These are phyloP conservation scores for Calonectria fujianensis DNA, from an alignment of 2,329 filamentous ascomycete species.

Conservation along the genomic window DNA sequence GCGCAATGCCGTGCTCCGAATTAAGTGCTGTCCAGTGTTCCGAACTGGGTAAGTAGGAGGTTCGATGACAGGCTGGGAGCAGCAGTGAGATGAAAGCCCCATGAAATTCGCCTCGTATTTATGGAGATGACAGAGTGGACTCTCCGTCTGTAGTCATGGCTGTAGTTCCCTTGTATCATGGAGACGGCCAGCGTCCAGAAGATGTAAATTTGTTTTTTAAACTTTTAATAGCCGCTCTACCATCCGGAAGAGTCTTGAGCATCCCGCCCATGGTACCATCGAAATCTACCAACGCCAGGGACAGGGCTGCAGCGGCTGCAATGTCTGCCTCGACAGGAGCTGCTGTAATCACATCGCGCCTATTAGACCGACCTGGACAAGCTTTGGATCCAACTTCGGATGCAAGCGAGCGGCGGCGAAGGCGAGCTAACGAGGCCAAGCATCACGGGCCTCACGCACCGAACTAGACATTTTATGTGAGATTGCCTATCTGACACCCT, in stretches of 20 bases:
- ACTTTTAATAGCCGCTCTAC: conserved; percentile 24
- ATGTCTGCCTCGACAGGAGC: not conserved
- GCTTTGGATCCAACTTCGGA: conserved; percentile 25
- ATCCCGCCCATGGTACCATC: conserved; percentile 7
- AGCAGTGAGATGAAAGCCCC: conserved; percentile 12
- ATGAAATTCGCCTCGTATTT: conserved; percentile 28
- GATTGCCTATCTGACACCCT: conserved; percentile 9
- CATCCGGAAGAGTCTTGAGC: not conserved
- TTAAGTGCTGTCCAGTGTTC: conserved; percentile 21
- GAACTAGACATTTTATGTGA: conserved; percentile 21
- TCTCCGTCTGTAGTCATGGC: not conserved
- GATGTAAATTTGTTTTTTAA: not conserved
- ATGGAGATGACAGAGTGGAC: conserved; percentile 24
- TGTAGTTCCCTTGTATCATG: conserved; percentile 13
- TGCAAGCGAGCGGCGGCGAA: conserved; percentile 31
- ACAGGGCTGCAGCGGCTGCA: not conserved
- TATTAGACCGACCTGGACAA: conserved; percentile 28
- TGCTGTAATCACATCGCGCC: conserved; percentile 16
- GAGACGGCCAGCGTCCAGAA: not conserved
- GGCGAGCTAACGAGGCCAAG: not conserved
- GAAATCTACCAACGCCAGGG: conserved; percentile 20
- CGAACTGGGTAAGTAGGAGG: conserved; percentile 16
- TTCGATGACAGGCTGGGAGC: conserved; percentile 15
- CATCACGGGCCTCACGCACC: conserved; percentile 22
- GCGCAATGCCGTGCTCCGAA: conserved; percentile 26